Percentiles rank a stretch among this genome's conserved stretches.
Conservation (phyloP, 2,329 filamentous ascomycete species). For the Colletotrichum chlorophyti region DNA sequence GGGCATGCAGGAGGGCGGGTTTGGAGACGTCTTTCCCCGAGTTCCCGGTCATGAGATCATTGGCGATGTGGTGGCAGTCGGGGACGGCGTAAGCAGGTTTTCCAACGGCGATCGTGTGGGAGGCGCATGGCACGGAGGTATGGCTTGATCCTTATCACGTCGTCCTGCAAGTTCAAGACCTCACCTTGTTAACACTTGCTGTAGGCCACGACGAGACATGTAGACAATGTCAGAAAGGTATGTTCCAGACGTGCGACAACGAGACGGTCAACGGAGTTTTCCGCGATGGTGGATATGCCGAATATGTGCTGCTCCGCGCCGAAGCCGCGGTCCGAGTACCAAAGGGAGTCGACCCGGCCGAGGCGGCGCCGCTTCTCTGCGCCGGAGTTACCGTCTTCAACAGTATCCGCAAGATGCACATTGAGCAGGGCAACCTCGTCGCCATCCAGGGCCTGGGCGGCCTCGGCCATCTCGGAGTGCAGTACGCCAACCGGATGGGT, state of each 20-base stretch:
- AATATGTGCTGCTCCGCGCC: slow-evolving; percentile 66
- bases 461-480: slow-evolving; percentile 78
- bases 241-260: slow-evolving; percentile 74
- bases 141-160: slow-evolving; percentile 38
- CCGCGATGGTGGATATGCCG: slow-evolving; percentile 71
- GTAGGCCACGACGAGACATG: slow-evolving; percentile 67
- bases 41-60: slow-evolving; percentile 76
- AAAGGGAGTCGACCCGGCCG: slow-evolving; percentile 54
- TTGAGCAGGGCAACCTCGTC: slow-evolving; percentile 59
- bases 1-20: slow-evolving; percentile 51
- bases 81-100: slow-evolving; percentile 62
- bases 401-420: slow-evolving; percentile 58
- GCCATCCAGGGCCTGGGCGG: slow-evolving; percentile 76
- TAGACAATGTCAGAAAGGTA: slow-evolving; percentile 65
- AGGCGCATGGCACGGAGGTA: slow-evolving; percentile 71
- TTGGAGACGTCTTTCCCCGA: slow-evolving; percentile 65
- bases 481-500: slow-evolving; percentile 79
- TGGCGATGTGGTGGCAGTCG: slow-evolving; percentile 69
- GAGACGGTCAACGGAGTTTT: slow-evolving; percentile 69
- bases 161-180: no score
- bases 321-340: slow-evolving; percentile 68
- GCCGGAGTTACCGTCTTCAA: slow-evolving; percentile 72
- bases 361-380: slow-evolving; percentile 67
- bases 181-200: background rate
- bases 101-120: slow-evolving; percentile 68